Evolutionary conservation across 306 rosid genomes (phyloP).

Genomic region (Cicer chorassanicum): DNA sequence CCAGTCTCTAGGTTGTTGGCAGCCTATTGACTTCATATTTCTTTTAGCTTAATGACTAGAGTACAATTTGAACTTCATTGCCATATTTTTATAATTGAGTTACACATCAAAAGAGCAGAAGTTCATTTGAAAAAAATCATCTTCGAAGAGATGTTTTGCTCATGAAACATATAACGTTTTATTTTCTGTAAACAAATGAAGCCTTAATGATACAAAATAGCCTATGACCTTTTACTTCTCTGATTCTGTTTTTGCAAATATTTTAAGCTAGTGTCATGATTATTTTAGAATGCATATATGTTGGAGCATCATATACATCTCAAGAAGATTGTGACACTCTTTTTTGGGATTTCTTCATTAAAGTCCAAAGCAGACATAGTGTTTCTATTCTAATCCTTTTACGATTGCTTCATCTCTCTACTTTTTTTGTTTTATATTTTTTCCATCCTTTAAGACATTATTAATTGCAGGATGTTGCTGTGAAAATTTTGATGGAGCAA

Average conservation of each 20-base stretch:
- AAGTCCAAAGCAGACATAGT: slow-evolving; percentile 30
- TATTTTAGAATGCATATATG: slow-evolving; percentile 21
- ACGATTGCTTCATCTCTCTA: slow-evolving; percentile 1
- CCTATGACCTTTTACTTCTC: slow-evolving; percentile 28
- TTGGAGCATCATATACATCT: slow-evolving; percentile 24
- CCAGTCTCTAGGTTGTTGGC: slow-evolving; percentile 19
- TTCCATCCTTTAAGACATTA: slow-evolving; percentile 35
- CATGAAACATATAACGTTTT: slow-evolving; percentile 17
- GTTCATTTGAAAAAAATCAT: not conserved
- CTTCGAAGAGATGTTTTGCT: slow-evolving; percentile 9
- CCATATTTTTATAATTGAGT: not conserved
- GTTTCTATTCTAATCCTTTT: slow-evolving; percentile 21
- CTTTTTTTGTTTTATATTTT: slow-evolving; percentile 9
- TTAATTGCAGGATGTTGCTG: slow-evolving; percentile 88
- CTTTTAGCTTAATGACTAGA: not conserved
- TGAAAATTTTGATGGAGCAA: slow-evolving; percentile 97
- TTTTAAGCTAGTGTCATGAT: slow-evolving; percentile 25
- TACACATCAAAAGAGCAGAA: slow-evolving; percentile 7
- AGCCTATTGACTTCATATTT: slow-evolving; percentile 21
- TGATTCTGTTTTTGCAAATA: not conserved
- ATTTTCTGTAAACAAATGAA: slow-evolving; percentile 20
- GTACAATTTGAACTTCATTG: slow-evolving; percentile 14
- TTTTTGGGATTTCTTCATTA: slow-evolving; percentile 36
- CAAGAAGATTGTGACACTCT: not conserved
- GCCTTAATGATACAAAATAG: slow-evolving; percentile 14